A percentile compares a stretch with the other conserved stretches of the same genome.
These are phyloP conservation scores for Mycena latifolia DNA, from an alignment of 768 basidiomycete species.

Conservation along the genomic window DNA sequence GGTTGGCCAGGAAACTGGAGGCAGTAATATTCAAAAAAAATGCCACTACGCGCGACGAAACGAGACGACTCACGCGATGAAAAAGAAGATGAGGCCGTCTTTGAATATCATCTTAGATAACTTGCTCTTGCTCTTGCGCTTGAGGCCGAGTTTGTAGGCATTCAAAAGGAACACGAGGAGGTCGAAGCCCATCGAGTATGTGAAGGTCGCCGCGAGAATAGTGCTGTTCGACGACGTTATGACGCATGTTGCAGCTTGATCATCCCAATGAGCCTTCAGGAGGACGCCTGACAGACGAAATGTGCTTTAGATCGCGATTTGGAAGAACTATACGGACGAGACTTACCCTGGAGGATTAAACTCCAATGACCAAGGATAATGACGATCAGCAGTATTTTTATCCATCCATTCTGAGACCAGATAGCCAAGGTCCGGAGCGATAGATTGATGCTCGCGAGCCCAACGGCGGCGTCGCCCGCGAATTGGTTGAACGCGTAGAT, in stretches of 20 bases:
- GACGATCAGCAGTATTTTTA: constrained; percentile 48
- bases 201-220: constrained; percentile 76
- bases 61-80: constrained; percentile 69
- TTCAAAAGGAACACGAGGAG: constrained; percentile 70
- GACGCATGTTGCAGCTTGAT: constrained; percentile 59
- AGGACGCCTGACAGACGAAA: no score
- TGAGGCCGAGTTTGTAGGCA: constrained; percentile 65
- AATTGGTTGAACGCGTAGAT: constrained; percentile 74
- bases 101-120: constrained; percentile 75
- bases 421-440: constrained; percentile 59
- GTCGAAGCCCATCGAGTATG: constrained; percentile 85
- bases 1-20: constrained; percentile 57
- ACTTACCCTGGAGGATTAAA: constrained; percentile 42
- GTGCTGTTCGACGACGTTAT: constrained; percentile 73
- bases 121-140: constrained; percentile 50
- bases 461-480: constrained; percentile 61
- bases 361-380: constrained; percentile 62
- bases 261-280: constrained; percentile 68
- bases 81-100: constrained; percentile 82
- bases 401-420: constrained; percentile 49
- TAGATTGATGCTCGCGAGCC: constrained; percentile 64
- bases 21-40: not conserved
- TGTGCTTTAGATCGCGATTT: no score
- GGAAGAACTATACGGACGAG: not conserved
- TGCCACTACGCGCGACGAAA: not conserved